Conservation (phyloP, 2,329 filamentous ascomycete species). For the Aspergillus candidus region DNA sequence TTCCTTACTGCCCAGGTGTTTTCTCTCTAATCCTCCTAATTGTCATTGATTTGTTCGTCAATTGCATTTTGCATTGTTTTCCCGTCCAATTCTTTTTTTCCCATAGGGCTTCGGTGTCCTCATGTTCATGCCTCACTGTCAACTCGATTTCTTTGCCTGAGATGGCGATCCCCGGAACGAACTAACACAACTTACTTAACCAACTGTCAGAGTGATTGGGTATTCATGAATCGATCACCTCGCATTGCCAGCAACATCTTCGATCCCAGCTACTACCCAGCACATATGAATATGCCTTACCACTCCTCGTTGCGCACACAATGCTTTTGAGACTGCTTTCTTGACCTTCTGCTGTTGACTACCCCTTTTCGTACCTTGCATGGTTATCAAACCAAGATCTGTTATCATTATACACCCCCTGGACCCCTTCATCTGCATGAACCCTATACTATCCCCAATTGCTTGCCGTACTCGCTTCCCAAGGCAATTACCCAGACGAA, state of each 20-base stretch:
- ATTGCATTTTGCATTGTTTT: neutral
- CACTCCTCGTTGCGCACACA: slow-evolving; percentile 24
- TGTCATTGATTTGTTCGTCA: neutral
- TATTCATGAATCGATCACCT: neutral
- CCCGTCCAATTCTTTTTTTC: neutral
- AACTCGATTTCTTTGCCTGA: no score
- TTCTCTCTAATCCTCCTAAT: neutral
- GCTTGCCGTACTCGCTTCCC: no score
- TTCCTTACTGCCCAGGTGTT: neutral
- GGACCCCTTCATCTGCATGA: no score
- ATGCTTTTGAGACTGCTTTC: slow-evolving; percentile 26
- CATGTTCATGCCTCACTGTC: no score
- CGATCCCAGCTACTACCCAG: neutral
- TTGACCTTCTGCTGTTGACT: slow-evolving; percentile 10
- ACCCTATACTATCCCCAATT: no score
- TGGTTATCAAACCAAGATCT: slow-evolving; percentile 12
- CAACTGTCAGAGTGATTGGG: neutral
- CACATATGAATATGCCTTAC: slow-evolving; percentile 17
- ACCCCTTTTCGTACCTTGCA: slow-evolving; percentile 19
- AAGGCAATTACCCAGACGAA: no score
- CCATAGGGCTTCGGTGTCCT: neutral
- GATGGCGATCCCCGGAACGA: no score
- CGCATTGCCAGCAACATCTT: slow-evolving; percentile 15
- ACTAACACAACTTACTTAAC: neutral
- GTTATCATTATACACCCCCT: no score